Conservation (phyloP, 164 flowering plant genomes). For the Berberis thunbergii region DNA sequence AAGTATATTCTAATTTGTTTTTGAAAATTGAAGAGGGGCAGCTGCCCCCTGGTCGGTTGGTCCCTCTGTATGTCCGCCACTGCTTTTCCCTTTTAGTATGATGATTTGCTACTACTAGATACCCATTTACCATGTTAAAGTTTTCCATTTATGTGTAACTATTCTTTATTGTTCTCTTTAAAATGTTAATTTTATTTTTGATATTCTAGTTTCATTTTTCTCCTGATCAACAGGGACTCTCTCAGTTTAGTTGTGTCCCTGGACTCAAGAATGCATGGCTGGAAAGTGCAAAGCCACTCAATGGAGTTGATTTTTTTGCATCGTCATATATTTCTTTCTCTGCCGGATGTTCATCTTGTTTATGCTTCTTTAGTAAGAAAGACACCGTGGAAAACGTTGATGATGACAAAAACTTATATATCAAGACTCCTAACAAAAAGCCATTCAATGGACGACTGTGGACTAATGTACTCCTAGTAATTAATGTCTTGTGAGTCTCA, state of each 20-base stretch:
- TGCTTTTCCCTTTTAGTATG: too few species aligned
- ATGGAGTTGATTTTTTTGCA: conserved; percentile 22
- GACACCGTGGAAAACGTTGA: conserved; percentile 14
- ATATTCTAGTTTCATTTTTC: too few species aligned
- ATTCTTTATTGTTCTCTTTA: too few species aligned
- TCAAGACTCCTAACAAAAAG: conserved; percentile 25
- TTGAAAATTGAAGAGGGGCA: too few species aligned
- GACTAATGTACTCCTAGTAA: conserved; percentile 58
- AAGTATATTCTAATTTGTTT: too few species aligned
- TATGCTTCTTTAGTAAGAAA: conserved; percentile 42
- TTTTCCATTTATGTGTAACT: too few species aligned
- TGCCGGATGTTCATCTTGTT: conserved; percentile 24
- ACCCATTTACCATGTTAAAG: too few species aligned
- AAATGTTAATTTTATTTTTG: too few species aligned
- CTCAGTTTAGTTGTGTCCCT: conserved; percentile 21
- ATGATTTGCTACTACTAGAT: too few species aligned
- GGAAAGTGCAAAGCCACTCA: conserved; percentile 19
- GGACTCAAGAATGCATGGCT: conserved; percentile 25
- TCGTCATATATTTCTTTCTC: conserved; percentile 24
- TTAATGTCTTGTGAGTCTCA: conserved; percentile 61
- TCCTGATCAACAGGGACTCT: neutral
- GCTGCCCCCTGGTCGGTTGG: too few species aligned
- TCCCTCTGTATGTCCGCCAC: too few species aligned
- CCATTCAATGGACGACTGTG: conserved; percentile 34
- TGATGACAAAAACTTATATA: conserved; percentile 18